phyloP scores from a whole-genome alignment of 352 stramenopile genomes.

The Globisporangium uncinulatum region DNA sequence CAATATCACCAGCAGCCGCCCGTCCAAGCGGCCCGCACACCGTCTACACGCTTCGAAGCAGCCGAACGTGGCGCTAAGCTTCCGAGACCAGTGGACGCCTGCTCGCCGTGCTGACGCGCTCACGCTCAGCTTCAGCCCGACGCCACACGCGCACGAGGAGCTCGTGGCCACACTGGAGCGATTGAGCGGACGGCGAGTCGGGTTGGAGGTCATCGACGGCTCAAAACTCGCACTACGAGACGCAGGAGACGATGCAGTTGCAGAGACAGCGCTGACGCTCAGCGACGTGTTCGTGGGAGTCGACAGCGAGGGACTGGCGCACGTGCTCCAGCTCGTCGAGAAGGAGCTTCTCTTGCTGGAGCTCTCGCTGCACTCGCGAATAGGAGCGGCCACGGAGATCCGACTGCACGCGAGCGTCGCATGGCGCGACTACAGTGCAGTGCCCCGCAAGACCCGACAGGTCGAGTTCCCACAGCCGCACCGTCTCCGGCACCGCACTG shows the following conservation, averaged over 20 bases:
- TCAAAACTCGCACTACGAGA: neutral
- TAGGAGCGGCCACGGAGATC: neutral
- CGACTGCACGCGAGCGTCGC: conserved; percentile 27
- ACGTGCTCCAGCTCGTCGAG: conserved; percentile 19
- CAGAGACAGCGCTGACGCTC: conserved; percentile 11
- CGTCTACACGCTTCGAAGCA: neutral
- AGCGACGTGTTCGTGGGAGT: conserved; percentile 21
- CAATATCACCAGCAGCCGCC: neutral
- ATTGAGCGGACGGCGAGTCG: neutral
- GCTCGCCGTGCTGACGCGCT: conserved; percentile 9
- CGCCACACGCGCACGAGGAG: neutral
- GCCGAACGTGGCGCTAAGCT: conserved; percentile 6
- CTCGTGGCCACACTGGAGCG: neutral
- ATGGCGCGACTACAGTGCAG: conserved; percentile 25
- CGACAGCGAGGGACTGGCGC: conserved; percentile 9
- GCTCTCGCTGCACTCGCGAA: conserved; percentile 9
- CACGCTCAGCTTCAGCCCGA: conserved; percentile 4
- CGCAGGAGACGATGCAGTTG: neutral
- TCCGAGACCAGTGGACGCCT: conserved; percentile 6
- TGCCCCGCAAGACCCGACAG: conserved; percentile 3
- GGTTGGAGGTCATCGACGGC: neutral
- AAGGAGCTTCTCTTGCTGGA: conserved; percentile 31
- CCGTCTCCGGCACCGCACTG: conserved; percentile 5
- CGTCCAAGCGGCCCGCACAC: neutral
- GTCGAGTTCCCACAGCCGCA: conserved; percentile 8